Evolutionary conservation across 2,329 filamentous ascomycete genomes (phyloP).

Genomic region (Sordariomycetes sp.): DNA sequence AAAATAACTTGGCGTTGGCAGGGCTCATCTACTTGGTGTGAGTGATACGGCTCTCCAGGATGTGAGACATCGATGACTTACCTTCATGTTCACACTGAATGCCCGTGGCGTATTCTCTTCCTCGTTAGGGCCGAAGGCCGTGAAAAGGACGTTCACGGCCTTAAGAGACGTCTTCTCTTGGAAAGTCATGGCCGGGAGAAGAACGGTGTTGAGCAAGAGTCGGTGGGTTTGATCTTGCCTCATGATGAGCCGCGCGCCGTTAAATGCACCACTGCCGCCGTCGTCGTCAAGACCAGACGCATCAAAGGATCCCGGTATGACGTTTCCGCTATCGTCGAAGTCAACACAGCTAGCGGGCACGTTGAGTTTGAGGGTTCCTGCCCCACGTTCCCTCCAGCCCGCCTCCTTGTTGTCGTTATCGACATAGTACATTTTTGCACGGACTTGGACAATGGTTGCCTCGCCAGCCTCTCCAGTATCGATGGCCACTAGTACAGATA

Average conservation of each 20-base stretch:
- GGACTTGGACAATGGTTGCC: conserved; percentile 57
- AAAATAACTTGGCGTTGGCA: conserved; percentile 36
- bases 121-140: conserved; percentile 43
- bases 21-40: conserved; percentile 31
- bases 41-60: neutral
- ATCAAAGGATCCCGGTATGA: conserved; percentile 41
- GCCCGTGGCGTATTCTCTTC: conserved; percentile 23
- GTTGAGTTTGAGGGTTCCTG: conserved; percentile 77
- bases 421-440: conserved; percentile 77
- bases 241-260: conserved; percentile 67
- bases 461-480: conserved; percentile 85
- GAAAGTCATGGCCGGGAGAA: conserved; percentile 69
- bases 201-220: conserved; percentile 72
- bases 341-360: conserved; percentile 45
- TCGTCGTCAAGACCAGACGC: conserved; percentile 35
- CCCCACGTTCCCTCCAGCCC: conserved; percentile 82
- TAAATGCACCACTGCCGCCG: conserved; percentile 21
- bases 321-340: conserved; percentile 34
- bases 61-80: conserved; percentile 16
- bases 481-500: conserved; percentile 39
- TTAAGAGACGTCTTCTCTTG: conserved; percentile 64
- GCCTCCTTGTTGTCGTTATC: conserved; percentile 51
- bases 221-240: conserved; percentile 81
- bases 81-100: conserved; percentile 48
- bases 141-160: conserved; percentile 54